A percentile compares a stretch with the other conserved stretches of the same genome.
phyloP scores from a whole-genome alignment of 208 protist genomes.

The Leishmania turanica region DNA sequence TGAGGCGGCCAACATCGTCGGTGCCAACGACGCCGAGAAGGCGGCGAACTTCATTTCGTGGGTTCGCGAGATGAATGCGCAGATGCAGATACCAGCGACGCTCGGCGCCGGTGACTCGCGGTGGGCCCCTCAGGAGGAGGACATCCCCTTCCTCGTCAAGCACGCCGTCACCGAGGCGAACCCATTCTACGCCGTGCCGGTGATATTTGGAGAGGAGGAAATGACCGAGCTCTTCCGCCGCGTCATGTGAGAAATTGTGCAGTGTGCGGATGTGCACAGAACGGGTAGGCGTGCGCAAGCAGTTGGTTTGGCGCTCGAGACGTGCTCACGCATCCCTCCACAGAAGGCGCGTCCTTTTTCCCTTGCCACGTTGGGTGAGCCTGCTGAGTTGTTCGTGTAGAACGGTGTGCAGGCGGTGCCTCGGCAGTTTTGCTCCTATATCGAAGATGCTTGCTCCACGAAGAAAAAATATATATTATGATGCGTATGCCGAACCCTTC shows the following conservation, averaged over 20 bases:
- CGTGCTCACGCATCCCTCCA: neutral
- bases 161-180: conserved; percentile 56
- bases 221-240: conserved; percentile 36
- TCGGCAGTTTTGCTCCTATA: neutral
- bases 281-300: neutral
- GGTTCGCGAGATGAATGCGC: conserved; percentile 46
- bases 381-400: neutral
- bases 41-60: conserved; percentile 51
- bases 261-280: neutral
- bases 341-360: neutral
- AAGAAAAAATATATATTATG: neutral
- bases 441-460: neutral
- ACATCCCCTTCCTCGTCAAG: conserved; percentile 45
- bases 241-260: conserved; percentile 19
- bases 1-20: conserved; percentile 28
- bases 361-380: neutral
- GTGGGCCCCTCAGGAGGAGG: conserved; percentile 39
- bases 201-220: conserved; percentile 56
- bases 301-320: neutral
- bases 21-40: conserved; percentile 40
- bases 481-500: no score
- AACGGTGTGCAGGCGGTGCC: neutral
- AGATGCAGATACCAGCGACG: conserved; percentile 46
- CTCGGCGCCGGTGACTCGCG: conserved; percentile 30
- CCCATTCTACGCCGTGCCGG: conserved; percentile 65